Conservation (phyloP, 1,284 basidiomycete species). For the Anthracocystis panici-leucophaei region DNA sequence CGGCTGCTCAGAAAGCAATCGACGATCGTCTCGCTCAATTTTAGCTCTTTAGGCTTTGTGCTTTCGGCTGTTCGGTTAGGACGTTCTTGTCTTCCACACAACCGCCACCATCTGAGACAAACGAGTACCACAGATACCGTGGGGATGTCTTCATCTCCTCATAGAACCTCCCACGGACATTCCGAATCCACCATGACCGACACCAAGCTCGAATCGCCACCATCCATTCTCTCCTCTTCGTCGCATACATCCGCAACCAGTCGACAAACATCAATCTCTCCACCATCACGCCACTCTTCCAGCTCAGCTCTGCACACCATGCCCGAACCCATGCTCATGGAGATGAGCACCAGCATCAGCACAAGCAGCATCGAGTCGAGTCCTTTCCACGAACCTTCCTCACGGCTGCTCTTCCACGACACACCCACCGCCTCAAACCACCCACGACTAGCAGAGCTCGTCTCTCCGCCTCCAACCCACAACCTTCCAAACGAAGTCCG, state of each 20-base stretch:
- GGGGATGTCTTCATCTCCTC: not conserved
- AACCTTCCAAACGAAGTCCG: constrained; percentile 9
- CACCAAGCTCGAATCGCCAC: constrained; percentile 27
- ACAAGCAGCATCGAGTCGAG: constrained; percentile 35
- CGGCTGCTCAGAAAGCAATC: constrained; percentile 1
- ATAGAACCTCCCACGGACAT: not conserved
- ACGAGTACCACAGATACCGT: not conserved
- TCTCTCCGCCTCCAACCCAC: constrained; percentile 18
- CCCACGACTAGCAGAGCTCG: not conserved
- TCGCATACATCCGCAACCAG: constrained; percentile 3
- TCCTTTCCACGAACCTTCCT: constrained; percentile 26
- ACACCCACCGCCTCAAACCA: constrained; percentile 21
- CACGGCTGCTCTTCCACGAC: constrained; percentile 41
- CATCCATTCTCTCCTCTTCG: constrained; percentile 15
- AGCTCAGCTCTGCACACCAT: constrained; percentile 5
- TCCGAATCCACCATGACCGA: constrained; percentile 11
- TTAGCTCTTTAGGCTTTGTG: not conserved
- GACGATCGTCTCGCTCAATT: constrained; percentile 1
- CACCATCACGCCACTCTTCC: constrained; percentile 1
- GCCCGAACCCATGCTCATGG: constrained; percentile 25
- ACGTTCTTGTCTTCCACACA: not conserved
- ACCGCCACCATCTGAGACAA: not conserved
- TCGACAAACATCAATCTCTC: constrained; percentile 17
- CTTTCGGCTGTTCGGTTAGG: constrained; percentile 8
- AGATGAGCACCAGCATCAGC: constrained; percentile 23